phyloP scores from a whole-genome alignment of 129 eudicot genomes.

The Glebionis coronaria region DNA sequence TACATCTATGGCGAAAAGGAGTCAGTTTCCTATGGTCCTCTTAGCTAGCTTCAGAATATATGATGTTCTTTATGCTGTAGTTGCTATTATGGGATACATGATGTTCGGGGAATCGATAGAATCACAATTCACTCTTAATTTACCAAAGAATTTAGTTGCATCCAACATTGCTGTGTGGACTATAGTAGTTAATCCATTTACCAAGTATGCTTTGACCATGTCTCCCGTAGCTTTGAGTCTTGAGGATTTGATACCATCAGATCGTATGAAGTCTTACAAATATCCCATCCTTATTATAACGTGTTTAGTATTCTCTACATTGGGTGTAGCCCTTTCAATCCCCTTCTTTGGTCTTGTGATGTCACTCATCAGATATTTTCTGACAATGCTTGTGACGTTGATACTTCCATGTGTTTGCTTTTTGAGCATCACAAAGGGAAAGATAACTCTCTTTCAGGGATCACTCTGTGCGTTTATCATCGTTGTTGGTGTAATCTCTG shows the following conservation, averaged over 20 bases:
- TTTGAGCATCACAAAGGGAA: conserved; percentile 69
- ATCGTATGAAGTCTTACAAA: conserved; percentile 40
- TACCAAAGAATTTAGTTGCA: conserved; percentile 70
- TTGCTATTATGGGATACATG: conserved; percentile 71
- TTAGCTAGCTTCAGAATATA: conserved; percentile 67
- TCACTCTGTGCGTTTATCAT: conserved; percentile 47
- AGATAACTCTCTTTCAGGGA: conserved; percentile 49
- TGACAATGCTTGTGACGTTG: conserved; percentile 91
- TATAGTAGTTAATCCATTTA: conserved; percentile 91
- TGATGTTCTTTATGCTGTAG: conserved; percentile 67
- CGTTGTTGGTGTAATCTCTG: conserved; percentile 50
- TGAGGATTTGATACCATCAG: conserved; percentile 80
- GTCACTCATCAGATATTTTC: conserved; percentile 87
- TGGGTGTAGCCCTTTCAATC: conserved; percentile 64
- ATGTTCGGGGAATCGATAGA: conserved; percentile 76
- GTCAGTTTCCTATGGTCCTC: conserved; percentile 70
- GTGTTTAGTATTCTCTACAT: conserved; percentile 67
- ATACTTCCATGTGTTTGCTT: conserved; percentile 89
- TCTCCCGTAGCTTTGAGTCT: conserved; percentile 95
- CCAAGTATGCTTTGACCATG: conserved; percentile 85
- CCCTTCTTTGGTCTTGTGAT: conserved; percentile 92
- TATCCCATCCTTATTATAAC: conserved; percentile 76
- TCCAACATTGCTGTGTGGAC: conserved; percentile 97
- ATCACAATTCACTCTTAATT: conserved; percentile 86
- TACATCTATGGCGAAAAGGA: conserved; percentile 74